A percentile compares a stretch with the other conserved stretches of the same genome.
These are phyloP conservation scores for Penicillium sp. DNA, from an alignment of 2,329 filamentous ascomycete genomes.

Conservation along the genomic window DNA sequence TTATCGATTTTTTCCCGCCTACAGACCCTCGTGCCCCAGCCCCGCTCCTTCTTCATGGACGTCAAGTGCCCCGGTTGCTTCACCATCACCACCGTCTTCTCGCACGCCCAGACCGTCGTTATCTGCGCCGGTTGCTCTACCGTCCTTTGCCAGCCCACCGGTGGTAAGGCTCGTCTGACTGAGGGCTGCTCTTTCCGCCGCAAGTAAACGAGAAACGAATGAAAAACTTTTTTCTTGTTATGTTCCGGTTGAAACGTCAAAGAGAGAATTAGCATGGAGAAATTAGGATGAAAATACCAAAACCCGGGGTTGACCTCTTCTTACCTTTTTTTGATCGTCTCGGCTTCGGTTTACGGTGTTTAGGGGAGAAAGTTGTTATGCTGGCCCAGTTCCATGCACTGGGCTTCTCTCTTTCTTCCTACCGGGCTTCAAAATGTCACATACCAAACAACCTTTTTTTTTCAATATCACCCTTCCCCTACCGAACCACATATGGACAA, in stretches of 20 bases:
- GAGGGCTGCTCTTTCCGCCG: slow-evolving; percentile 99
- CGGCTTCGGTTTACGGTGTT: slow-evolving; percentile 19
- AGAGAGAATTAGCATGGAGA: slow-evolving; percentile 31
- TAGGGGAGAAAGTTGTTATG: slow-evolving; percentile 5
- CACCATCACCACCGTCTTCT: slow-evolving; percentile 99
- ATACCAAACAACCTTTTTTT: slow-evolving; percentile 28
- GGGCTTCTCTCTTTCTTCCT: slow-evolving; percentile 10
- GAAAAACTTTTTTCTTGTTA: slow-evolving; percentile 30
- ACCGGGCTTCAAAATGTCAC: slow-evolving; percentile 28
- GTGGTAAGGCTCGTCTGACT: slow-evolving; percentile 97
- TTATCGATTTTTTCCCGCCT: slow-evolving; percentile 4
- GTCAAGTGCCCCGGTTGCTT: slow-evolving; percentile 99
- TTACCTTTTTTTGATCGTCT: slow-evolving; percentile 24
- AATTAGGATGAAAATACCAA: slow-evolving; percentile 33
- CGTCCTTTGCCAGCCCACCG: slow-evolving; percentile 98
- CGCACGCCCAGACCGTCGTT: slow-evolving; percentile 99
- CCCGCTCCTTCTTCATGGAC: slow-evolving; percentile 99
- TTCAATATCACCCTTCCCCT: slow-evolving; percentile 16
- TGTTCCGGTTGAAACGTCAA: slow-evolving; percentile 28
- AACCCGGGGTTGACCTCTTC: slow-evolving; percentile 16
- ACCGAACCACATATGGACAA: slow-evolving; percentile 4
- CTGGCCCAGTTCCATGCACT: slow-evolving; percentile 1
- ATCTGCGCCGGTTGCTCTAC: slow-evolving; percentile 99
- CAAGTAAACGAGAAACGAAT: slow-evolving; percentile 68
- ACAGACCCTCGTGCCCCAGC: slow-evolving; percentile 88